Evolutionary conservation across 441 rosid genomes (phyloP), one percentile per base, ranked within the genome.

Genomic region (Mallotus japonicus): DNA sequence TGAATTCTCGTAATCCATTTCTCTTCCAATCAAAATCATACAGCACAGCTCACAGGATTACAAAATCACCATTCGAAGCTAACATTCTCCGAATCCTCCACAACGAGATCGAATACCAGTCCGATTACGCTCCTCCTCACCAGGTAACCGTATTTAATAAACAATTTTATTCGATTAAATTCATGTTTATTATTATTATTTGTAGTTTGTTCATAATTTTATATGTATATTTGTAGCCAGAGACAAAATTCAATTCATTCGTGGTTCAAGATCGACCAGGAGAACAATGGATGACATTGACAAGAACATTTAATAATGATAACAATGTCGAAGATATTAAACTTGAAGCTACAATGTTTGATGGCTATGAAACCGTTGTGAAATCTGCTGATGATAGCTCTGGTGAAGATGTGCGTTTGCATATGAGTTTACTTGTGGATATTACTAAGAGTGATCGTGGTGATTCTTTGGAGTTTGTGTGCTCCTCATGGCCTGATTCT

Each of bases 401-500:
- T 4, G 86, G 78, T 13, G 77, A 75, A 64, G 84, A 89, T 69
- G 69, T 81, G 49, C 78, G 81, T 37, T 89, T 84, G 75, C 95
- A 88, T 75, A 74, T 90, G 20, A 88, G 87, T 78, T 47, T 92
- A 69, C 76, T 88, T 24, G 84, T 89, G 24, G 87, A 83, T 76
- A 74, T 90, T 13, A 78, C 82, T 68, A 92, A 86, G 78, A 60
- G 32, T 28, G 32, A 28, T 28, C 32, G 80, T 4, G 76, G 74
- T 54, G 78, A 80, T 53, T 81, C 70, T 3, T 50, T 87, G 54
- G 88, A 87, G 78, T 84, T 90, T 8, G 66, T 83, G 24, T 92
- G 96, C 79, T 87, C 94, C 0, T 90, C 90, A 0, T 89, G 96
- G 96, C 94, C 94, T 40, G 86, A 86, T 77, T 76, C 83, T 71